Conservation (phyloP, 345 rosid genomes). For the Litchi chinensis region DNA sequence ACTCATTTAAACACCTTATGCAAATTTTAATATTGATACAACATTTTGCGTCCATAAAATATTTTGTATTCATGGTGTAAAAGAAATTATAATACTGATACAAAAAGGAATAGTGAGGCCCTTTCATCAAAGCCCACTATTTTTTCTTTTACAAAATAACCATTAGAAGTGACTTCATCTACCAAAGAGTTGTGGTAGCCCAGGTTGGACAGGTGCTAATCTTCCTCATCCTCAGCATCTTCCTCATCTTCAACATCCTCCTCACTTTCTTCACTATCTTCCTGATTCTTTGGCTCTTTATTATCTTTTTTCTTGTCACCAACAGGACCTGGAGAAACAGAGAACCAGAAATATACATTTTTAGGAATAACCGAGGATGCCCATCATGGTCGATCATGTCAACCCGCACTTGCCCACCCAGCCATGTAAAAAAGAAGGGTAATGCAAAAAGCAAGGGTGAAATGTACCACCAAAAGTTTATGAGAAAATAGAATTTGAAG, state of each 20-base stretch:
- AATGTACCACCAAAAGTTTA: too few relatives aligned
- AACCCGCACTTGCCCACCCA: too few relatives aligned
- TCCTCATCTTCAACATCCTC: constrained; percentile 15
- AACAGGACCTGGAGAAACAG: constrained; percentile 25
- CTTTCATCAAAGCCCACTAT: not conserved
- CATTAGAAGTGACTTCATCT: not conserved
- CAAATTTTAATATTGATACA: too few relatives aligned
- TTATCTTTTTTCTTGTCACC: constrained; percentile 25
- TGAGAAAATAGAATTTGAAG: too few relatives aligned
- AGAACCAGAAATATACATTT: not conserved
- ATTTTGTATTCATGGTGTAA: not conserved
- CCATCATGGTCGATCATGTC: too few relatives aligned
- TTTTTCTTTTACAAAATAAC: not conserved
- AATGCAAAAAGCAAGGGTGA: too few relatives aligned
- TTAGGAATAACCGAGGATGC: too few relatives aligned
- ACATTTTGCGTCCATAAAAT: not conserved
- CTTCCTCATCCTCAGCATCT: constrained; percentile 22
- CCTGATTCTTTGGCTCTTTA: constrained; percentile 16
- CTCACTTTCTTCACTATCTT: constrained; percentile 13
- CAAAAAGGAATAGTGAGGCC: not conserved
- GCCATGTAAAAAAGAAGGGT: too few relatives aligned
- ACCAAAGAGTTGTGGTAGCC: not conserved
- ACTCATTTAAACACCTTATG: not conserved
- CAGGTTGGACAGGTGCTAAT: constrained; percentile 14
- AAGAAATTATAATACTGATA: not conserved